Evolutionary conservation across 1,139 yeast species (phyloP).

Genomic region (Hanseniaspora sp.): DNA sequence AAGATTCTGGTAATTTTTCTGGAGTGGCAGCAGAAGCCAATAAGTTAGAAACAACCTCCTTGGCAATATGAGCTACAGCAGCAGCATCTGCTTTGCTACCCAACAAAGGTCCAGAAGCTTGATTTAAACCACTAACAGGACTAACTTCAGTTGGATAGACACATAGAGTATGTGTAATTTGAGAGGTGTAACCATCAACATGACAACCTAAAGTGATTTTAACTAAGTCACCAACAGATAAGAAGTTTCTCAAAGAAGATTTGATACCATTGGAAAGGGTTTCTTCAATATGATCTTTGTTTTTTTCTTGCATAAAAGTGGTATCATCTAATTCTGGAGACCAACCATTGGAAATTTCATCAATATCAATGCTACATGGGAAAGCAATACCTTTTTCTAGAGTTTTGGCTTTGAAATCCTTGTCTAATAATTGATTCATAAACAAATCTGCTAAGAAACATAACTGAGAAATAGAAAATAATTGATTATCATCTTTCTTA

Average conservation of each 20-base stretch:
- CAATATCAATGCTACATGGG: conserved; percentile 82
- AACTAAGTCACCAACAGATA: conserved; percentile 71
- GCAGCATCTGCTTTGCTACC: conserved; percentile 83
- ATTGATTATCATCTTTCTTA: conserved; percentile 31
- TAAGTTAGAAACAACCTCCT: conserved; percentile 65
- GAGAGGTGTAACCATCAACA: conserved; percentile 87
- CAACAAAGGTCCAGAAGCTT: conserved; percentile 64
- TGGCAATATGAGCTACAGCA: conserved; percentile 80
- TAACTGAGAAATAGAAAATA: conserved; percentile 57
- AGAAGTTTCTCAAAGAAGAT: conserved; percentile 34
- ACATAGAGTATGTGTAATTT: conserved; percentile 74
- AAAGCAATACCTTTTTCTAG: conserved; percentile 79
- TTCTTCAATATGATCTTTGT: conserved; percentile 17
- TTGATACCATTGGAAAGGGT: conserved; percentile 20
- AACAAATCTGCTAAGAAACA: conserved; percentile 75
- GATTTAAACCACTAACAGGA: conserved; percentile 23
- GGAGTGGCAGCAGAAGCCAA: conserved; percentile 67
- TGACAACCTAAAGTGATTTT: conserved; percentile 80
- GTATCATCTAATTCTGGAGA: conserved; percentile 76
- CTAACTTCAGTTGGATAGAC: conserved; percentile 55
- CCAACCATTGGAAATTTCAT: conserved; percentile 66
- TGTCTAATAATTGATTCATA: conserved; percentile 44
- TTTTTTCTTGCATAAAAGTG: conserved; percentile 26
- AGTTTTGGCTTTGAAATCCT: conserved; percentile 45
- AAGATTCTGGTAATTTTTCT: conserved; percentile 50